Conservation (phyloP, 139 green algal species). For the Deuterostichococcus epilithicus region DNA sequence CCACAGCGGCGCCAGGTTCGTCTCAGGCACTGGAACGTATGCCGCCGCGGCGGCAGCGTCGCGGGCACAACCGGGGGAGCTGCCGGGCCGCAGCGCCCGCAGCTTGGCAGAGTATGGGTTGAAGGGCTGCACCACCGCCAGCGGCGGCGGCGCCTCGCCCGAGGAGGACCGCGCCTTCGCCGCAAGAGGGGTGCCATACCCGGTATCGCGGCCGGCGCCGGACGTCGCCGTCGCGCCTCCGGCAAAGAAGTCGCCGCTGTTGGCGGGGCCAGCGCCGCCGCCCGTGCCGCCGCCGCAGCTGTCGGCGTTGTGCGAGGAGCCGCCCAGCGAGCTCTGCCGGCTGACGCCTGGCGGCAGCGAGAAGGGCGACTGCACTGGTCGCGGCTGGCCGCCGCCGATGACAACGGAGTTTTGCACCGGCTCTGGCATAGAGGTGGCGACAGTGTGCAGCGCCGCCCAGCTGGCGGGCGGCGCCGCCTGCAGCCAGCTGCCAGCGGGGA, state of each 20-base stretch:
- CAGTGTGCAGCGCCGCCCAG: not conserved
- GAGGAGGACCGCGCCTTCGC: no score
- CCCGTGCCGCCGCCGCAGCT: not conserved
- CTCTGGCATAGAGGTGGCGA: not conserved
- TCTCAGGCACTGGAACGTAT: not conserved
- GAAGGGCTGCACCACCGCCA: no score
- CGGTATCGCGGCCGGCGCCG: no score
- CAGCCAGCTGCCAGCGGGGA: not conserved
- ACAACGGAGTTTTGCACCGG: not conserved
- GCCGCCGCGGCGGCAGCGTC: no score
- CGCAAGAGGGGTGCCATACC: no score
- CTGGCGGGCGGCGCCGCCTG: no score
- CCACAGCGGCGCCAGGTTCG: not conserved
- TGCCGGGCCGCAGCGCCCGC: no score
- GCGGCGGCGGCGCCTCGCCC: no score
- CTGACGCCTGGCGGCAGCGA: not conserved
- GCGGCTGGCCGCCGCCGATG: not conserved
- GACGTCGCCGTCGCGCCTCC: not conserved
- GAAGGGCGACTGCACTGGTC: not conserved
- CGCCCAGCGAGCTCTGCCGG: not conserved
- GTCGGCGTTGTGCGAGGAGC: no score
- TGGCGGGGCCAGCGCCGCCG: no score
- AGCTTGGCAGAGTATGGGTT: not conserved
- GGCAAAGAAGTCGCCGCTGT: not conserved
- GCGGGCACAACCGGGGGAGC: no score